These are phyloP conservation scores for Annona cherimola DNA, from an alignment of 164 flowering plant genomes.

Conservation along the genomic window DNA sequence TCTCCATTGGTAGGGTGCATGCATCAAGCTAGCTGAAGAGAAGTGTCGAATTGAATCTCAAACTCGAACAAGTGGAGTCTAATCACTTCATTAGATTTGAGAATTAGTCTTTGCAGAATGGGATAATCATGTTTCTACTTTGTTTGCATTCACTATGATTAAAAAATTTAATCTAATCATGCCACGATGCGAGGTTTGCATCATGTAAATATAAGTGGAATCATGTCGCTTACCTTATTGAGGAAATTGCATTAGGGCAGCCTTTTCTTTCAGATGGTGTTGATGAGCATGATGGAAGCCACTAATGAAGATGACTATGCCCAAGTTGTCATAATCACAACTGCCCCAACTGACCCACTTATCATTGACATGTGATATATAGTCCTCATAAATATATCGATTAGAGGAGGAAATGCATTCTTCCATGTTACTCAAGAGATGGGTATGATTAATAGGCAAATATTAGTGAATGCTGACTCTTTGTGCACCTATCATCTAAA, in stretches of 20 bases:
- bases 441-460: conserved; percentile 2
- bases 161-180: no score
- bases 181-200: no score
- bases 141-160: no score
- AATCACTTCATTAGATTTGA: no score
- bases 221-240: no score
- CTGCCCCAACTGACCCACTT: neutral
- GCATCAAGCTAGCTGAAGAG: no score
- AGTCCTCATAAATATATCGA: neutral
- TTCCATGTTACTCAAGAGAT: neutral
- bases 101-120: no score
- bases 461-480: conserved; percentile 9
- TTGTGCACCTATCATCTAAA: neutral
- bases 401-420: neutral
- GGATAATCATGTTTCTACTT: no score
- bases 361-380: neutral
- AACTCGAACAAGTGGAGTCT: no score
- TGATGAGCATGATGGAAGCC: neutral
- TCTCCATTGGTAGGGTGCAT: no score
- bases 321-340: conserved; percentile 4
- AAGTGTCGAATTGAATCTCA: no score
- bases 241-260: neutral
- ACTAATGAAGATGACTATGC: neutral
- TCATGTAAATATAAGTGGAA: no score
- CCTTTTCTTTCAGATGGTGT: conserved; percentile 5